Conservation (phyloP, 169 alveolate species). For the Eimeria maxima region DNA sequence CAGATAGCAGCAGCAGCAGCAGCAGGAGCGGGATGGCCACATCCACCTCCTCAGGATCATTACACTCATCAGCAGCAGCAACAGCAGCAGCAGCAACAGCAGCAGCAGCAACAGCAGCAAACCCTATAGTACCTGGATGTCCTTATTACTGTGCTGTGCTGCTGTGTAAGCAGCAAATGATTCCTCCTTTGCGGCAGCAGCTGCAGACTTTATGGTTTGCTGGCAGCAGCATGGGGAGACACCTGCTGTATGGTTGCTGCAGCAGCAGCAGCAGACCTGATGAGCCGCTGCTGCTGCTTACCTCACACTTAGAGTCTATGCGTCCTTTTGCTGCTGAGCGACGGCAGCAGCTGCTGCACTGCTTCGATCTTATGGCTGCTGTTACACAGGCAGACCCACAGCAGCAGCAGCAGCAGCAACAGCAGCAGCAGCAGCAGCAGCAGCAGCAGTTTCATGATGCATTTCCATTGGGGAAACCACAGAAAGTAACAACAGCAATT, state of each 20-base stretch:
- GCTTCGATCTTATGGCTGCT: constrained; percentile 37
- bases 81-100: constrained; percentile 23
- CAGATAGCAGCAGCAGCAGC: not conserved
- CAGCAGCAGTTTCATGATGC: constrained; percentile 4
- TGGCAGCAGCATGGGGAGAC: constrained; percentile 78
- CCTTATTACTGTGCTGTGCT: constrained; percentile 71
- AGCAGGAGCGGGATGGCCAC: constrained; percentile 23
- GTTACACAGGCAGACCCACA: constrained; percentile 32
- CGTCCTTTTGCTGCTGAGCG: not conserved
- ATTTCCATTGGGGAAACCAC: constrained; percentile 13
- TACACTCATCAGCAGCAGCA: constrained; percentile 40
- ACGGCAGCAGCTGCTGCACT: constrained; percentile 47
- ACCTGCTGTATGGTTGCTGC: constrained; percentile 69
- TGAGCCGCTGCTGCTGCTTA: constrained; percentile 74
- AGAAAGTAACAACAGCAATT: constrained; percentile 54
- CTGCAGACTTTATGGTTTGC: constrained; percentile 75
- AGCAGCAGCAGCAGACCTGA: constrained; percentile 69
- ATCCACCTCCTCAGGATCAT: too few relatives aligned
- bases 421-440: constrained; percentile 53
- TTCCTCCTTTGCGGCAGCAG: constrained; percentile 43
- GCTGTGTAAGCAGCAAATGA: constrained; percentile 77
- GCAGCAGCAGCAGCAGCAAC: constrained; percentile 48
- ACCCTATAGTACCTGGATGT: constrained; percentile 25
- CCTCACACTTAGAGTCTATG: constrained; percentile 81
- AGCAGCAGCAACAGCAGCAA: constrained; percentile 20